These are phyloP conservation scores for Crepidotus variabilis DNA, from an alignment of 768 basidiomycete genomes.

Conservation along the genomic window DNA sequence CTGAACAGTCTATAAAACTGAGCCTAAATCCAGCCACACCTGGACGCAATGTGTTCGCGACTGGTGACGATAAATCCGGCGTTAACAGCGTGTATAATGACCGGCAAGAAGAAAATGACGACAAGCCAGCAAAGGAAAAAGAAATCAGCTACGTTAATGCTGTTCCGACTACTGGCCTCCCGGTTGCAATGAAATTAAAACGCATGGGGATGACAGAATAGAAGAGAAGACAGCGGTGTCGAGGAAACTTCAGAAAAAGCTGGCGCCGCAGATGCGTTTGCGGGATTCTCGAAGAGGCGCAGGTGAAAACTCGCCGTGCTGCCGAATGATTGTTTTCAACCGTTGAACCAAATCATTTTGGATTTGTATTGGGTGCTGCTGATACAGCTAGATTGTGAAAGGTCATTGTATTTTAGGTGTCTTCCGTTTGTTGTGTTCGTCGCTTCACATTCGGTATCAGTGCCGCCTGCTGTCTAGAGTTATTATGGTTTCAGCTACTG, in stretches of 20 bases:
- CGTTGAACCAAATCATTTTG: constrained; percentile 2
- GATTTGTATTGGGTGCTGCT: no score
- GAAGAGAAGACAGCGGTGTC: constrained; percentile 6
- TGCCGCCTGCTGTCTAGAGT: background rate
- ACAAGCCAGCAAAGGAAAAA: constrained; percentile 14
- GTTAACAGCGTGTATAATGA: constrained; percentile 36
- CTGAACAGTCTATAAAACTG: constrained; percentile 54
- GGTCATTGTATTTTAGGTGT: background rate
- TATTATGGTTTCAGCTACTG: background rate
- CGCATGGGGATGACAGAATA: constrained; percentile 3
- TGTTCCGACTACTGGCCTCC: constrained; percentile 5
- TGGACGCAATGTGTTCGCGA: constrained; percentile 70
- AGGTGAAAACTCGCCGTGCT: constrained; percentile 46
- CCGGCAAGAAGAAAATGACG: constrained; percentile 9
- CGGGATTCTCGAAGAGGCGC: constrained; percentile 44
- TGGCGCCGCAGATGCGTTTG: no score
- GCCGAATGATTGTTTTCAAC: constrained; percentile 50
- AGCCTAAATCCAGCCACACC: constrained; percentile 62
- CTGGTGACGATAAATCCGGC: constrained; percentile 38
- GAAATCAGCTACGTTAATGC: constrained; percentile 17
- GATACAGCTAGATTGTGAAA: background rate
- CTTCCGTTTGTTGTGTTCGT: background rate
- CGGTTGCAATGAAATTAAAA: constrained; percentile 2
- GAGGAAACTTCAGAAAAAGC: constrained; percentile 8
- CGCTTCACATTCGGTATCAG: background rate